Percentiles rank a stretch among this genome's conserved stretches.
phyloP scores from a whole-genome alignment of 257 asterid genomes.

The Forsythia viridissima region DNA sequence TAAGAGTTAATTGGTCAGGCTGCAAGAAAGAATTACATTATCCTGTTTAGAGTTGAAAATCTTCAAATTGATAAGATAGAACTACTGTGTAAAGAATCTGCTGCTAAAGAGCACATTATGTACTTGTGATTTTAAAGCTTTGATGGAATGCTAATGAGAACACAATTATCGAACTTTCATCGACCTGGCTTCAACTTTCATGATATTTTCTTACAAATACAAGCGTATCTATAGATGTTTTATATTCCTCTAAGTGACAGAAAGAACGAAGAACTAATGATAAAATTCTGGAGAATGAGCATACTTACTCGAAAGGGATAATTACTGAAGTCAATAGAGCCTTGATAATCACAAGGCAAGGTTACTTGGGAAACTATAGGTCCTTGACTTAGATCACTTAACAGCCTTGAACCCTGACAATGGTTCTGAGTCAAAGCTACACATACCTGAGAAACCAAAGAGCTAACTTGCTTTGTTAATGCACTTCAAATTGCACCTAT shows the following conservation, averaged over 20 bases:
- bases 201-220: not conserved
- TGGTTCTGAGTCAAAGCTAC: constrained; percentile 75
- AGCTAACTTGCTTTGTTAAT: constrained; percentile 9
- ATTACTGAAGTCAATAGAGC: constrained; percentile 80
- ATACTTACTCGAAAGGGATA: constrained; percentile 84
- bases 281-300: not conserved
- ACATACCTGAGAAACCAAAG: constrained; percentile 51
- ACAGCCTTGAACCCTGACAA: constrained; percentile 63
- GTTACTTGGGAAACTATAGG: constrained; percentile 77
- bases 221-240: not conserved
- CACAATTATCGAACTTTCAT: not conserved
- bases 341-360: constrained; percentile 88
- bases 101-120: not conserved
- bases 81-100: not conserved
- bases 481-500: constrained; percentile 9
- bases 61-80: not conserved
- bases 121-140: not conserved
- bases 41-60: not conserved
- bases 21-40: not conserved
- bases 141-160: not conserved
- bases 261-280: not conserved
- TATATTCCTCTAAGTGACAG: not conserved
- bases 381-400: constrained; percentile 61
- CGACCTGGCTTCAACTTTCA: constrained; percentile 17
- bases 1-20: not conserved